These are phyloP conservation scores for Coprinopsis sp. DNA, from an alignment of 768 basidiomycete genomes.

Conservation along the genomic window DNA sequence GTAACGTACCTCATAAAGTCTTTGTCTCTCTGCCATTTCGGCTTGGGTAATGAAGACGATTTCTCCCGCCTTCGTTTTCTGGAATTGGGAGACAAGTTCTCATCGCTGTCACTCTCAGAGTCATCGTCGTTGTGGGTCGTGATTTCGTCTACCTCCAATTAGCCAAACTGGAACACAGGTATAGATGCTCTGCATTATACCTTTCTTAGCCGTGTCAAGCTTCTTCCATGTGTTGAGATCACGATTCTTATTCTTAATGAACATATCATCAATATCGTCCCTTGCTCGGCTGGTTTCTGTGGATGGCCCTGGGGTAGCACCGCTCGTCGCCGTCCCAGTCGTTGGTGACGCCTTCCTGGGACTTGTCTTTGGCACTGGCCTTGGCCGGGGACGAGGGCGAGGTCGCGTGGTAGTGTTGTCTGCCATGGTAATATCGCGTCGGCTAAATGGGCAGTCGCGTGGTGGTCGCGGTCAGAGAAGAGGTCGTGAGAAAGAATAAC, in stretches of 20 bases:
- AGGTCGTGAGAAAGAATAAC: slow-evolving; percentile 47
- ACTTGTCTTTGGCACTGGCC: slow-evolving; percentile 31
- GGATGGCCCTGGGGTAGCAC: slow-evolving; percentile 13
- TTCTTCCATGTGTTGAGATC: slow-evolving; percentile 54
- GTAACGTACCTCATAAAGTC: slow-evolving; percentile 36
- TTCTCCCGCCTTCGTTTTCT: slow-evolving; percentile 36
- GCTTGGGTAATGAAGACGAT: slow-evolving; percentile 24
- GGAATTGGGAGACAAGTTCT: slow-evolving; percentile 25
- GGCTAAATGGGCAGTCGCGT: slow-evolving; percentile 11
- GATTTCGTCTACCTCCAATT: slow-evolving; percentile 13
- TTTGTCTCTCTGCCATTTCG: slow-evolving; percentile 41
- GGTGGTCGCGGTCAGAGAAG: slow-evolving; percentile 23
- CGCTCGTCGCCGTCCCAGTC: neutral
- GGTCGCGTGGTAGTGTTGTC: slow-evolving; percentile 38
- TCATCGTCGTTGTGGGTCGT: slow-evolving; percentile 25
- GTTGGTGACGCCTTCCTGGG: too few species aligned
- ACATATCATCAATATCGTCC: slow-evolving; percentile 60
- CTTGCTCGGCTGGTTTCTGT: slow-evolving; percentile 17
- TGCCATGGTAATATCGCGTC: slow-evolving; percentile 24
- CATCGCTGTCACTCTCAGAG: slow-evolving; percentile 8
- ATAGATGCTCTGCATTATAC: slow-evolving; percentile 29
- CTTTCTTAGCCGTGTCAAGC: slow-evolving; percentile 51
- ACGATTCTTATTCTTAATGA: slow-evolving; percentile 62
- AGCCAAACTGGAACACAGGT: neutral
- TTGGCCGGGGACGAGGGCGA: slow-evolving; percentile 56